Base-by-base conservation (phyloP, 495 filamentous ascomycete species). In the Glutinoglossum americanum region DNA sequence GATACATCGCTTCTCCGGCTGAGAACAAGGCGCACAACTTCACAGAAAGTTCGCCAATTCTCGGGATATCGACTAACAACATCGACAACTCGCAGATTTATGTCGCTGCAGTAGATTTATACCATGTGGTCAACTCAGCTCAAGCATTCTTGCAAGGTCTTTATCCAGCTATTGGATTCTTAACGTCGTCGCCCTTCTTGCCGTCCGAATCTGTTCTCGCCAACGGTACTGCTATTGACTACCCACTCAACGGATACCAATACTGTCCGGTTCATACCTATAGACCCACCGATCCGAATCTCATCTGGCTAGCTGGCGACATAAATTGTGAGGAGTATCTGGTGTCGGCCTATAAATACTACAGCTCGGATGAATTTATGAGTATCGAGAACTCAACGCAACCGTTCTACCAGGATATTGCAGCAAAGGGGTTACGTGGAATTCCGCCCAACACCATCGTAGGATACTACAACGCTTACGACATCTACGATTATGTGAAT, bases 61-160 rank as follows among this genome's bases (percentile, higher is more conserved):
- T 67, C 47, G 65, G 69, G 35, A 58, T 81, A 17, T 72, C 70
- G 17, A 61, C 70, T 5, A 64, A 73, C 57, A 58, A 62, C n/a
- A 61, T 79, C 7, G 68, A 76, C 59, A 66, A 72, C 26, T 67
- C 71, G 10, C 68, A 80, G 47, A 59, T 80, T 23, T 63, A 69
- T 23, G 66, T 78, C 39, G 54, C 69, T n/a, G 65, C 74, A 0
- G 68, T 69, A 8, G 70, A 75, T 37, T 67, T 78, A 57, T 69
- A 76, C 49, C 72, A 72, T 56, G 69, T 73, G 17, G 65, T 74
- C 53, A 78, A 71, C 21, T 84, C 83, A 4, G 84, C 83, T 1
- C 73, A 81, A 62, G 83, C 80, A 6, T 93, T 90, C 64, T 73
- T 90, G 64, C 84, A 89, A 69, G 86, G 82, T 9, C 71, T 93